phyloP scores from a whole-genome alignment of 768 basidiomycete species.

The Rossbeevera mucosa region DNA sequence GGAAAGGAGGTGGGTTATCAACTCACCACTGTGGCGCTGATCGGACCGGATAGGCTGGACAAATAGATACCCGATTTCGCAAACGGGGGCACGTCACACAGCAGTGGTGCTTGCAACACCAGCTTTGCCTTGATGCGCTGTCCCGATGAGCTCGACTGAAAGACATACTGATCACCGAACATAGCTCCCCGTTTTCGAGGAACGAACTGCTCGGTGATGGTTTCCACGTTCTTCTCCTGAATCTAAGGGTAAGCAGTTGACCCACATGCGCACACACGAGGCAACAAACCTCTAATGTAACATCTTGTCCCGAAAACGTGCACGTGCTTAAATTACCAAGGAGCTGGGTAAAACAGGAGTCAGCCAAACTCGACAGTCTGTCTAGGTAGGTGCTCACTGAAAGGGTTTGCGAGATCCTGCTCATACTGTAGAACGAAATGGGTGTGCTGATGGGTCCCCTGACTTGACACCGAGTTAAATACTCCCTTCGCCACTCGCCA shows the following conservation, averaged over 20 bases:
- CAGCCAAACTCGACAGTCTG: neutral
- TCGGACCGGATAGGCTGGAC: constrained; percentile 25
- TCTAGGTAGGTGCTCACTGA: constrained; percentile 20
- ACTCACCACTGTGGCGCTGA: constrained; percentile 26
- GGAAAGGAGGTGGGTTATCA: neutral
- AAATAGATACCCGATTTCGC: constrained; percentile 33
- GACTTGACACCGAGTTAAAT: constrained; percentile 17
- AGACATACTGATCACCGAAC: constrained; percentile 30
- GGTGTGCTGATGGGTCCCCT: neutral
- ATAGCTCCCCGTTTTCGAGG: constrained; percentile 28
- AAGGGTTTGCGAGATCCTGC: constrained; percentile 30
- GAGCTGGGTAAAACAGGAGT: constrained; percentile 13
- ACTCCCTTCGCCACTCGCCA: constrained; percentile 24
- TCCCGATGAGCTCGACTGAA: constrained; percentile 18
- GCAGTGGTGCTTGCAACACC: constrained; percentile 22
- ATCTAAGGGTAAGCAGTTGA: neutral
- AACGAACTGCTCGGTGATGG: constrained; percentile 25
- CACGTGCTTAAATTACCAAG: constrained; percentile 24
- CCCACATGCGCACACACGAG: neutral
- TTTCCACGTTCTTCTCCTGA: constrained; percentile 20
- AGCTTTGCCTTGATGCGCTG: constrained; percentile 28
- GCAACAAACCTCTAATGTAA: constrained; percentile 18
- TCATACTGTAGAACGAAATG: constrained; percentile 14
- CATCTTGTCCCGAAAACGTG: constrained; percentile 8
- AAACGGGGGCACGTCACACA: constrained; percentile 26